A percentile compares a stretch with the other conserved stretches of the same genome.
Evolutionary conservation across 129 eudicot genomes (phyloP).

Genomic region (Gnaphalium uliginosum): DNA sequence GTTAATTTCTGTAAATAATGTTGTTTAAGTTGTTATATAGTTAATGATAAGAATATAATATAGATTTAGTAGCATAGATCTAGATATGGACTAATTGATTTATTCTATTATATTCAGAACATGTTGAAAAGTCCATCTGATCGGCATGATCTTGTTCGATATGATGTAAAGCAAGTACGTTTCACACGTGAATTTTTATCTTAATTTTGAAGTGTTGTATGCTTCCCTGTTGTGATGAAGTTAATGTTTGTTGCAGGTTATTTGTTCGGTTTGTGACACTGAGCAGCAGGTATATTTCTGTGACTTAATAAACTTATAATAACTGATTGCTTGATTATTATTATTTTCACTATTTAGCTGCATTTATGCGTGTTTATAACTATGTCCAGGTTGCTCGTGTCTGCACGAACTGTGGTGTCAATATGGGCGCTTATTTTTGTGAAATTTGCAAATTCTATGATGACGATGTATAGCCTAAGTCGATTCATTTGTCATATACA

Average conservation of each 20-base stretch:
- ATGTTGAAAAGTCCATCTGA: constrained; percentile 58
- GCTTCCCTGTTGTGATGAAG: neutral
- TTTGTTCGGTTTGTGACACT: constrained; percentile 90
- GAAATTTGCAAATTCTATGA: constrained; percentile 88
- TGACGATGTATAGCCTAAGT: constrained; percentile 62
- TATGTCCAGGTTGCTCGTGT: constrained; percentile 63
- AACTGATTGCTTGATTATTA: constrained; percentile 10
- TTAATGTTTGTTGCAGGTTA: constrained; percentile 61
- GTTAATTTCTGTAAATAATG: neutral
- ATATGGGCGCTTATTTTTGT: constrained; percentile 94
- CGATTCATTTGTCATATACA: neutral
- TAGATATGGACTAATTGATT: constrained; percentile 9
- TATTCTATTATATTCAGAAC: constrained; percentile 43
- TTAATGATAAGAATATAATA: neutral
- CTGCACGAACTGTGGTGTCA: constrained; percentile 95
- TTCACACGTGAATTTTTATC: neutral
- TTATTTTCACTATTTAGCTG: neutral
- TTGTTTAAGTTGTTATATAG: neutral
- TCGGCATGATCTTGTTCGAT: constrained; percentile 78
- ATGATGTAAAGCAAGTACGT: constrained; percentile 80
- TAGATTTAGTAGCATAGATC: constrained; percentile 18
- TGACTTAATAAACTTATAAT: constrained; percentile 21
- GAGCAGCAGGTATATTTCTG: constrained; percentile 80
- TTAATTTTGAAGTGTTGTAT: neutral
- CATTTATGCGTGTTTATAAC: constrained; percentile 5